Percentiles rank a stretch among this genome's conserved stretches.
Evolutionary conservation across 805 yeast species (phyloP).

Genomic region (Isabelozyma gotoi): DNA sequence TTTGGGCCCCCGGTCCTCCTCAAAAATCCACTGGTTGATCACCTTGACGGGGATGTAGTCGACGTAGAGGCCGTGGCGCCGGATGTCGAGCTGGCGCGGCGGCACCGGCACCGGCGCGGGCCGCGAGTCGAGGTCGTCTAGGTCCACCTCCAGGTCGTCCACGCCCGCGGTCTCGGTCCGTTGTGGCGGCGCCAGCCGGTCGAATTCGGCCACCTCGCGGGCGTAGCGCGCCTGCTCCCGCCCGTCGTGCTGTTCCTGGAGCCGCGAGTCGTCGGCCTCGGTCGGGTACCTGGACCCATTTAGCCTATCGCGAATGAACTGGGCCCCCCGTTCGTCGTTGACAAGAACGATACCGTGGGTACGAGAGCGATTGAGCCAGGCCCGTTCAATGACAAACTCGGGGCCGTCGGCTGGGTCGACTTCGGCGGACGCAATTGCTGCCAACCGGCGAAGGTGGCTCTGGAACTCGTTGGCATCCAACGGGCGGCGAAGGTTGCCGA

Average conservation of each 20-base stretch:
- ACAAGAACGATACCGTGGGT: conserved; percentile 44
- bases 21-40: conserved; percentile 45
- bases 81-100: conserved; percentile 14
- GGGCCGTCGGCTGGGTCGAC: not conserved
- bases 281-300: conserved; percentile 36
- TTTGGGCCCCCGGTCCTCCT: conserved; percentile 43
- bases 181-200: too few relatives aligned
- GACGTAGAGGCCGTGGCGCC: conserved; percentile 30
- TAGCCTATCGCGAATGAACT: conserved; percentile 28
- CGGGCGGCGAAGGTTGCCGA: conserved; percentile 43
- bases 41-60: conserved; percentile 49
- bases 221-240: too few relatives aligned
- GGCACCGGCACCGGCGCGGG: conserved; percentile 14
- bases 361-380: conserved; percentile 43
- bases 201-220: too few relatives aligned
- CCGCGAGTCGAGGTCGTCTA: too few relatives aligned
- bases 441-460: conserved; percentile 28
- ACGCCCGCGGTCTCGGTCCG: too few relatives aligned
- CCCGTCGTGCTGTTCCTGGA: not conserved
- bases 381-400: conserved; percentile 33
- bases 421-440: conserved; percentile 15
- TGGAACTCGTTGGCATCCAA: conserved; percentile 40
- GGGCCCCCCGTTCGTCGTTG: conserved; percentile 41
- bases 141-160: too few relatives aligned
- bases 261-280: conserved; percentile 17